A percentile compares a stretch with the other conserved stretches of the same genome.
Conservation (phyloP, 2,329 filamentous ascomycete genomes). For the Leptographium galeiforme region DNA sequence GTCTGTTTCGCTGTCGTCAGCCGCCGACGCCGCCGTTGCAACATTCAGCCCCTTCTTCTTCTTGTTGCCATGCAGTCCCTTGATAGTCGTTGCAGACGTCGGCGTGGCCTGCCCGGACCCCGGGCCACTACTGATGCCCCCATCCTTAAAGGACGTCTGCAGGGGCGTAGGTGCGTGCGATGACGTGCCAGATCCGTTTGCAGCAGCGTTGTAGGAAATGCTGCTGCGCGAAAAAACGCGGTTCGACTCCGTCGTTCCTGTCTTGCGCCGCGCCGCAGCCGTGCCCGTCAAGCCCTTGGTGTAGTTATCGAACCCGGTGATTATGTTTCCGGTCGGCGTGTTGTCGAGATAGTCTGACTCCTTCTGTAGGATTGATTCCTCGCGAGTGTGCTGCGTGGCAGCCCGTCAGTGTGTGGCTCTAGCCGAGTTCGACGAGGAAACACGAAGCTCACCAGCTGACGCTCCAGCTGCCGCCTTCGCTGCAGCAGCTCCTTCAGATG, state of each 20-base stretch:
- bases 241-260: slow-evolving; percentile 53
- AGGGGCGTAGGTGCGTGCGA: slow-evolving; percentile 41
- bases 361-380: slow-evolving; percentile 72
- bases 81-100: slow-evolving; percentile 34
- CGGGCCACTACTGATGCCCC: slow-evolving; percentile 14
- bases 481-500: slow-evolving; percentile 54
- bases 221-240: slow-evolving; percentile 58
- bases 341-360: slow-evolving; percentile 86
- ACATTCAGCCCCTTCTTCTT: slow-evolving; percentile 30
- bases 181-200: slow-evolving; percentile 28
- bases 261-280: slow-evolving; percentile 49
- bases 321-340: slow-evolving; percentile 83
- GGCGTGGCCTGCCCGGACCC: slow-evolving; percentile 42
- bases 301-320: slow-evolving; percentile 95
- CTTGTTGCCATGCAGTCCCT: slow-evolving; percentile 35
- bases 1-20: slow-evolving; percentile 46
- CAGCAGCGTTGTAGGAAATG: slow-evolving; percentile 40
- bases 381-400: slow-evolving; percentile 21
- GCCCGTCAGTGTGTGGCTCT: neutral
- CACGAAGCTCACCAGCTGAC: slow-evolving; percentile 16
- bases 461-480: slow-evolving; percentile 44
- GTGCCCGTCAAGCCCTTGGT: slow-evolving; percentile 72
- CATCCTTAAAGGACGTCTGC: slow-evolving; percentile 36
- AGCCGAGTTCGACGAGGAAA: neutral
- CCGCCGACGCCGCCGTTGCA: slow-evolving; percentile 12